Conservation (phyloP, 1,139 yeast genomes). For the Saccharomyces hybrid region DNA sequence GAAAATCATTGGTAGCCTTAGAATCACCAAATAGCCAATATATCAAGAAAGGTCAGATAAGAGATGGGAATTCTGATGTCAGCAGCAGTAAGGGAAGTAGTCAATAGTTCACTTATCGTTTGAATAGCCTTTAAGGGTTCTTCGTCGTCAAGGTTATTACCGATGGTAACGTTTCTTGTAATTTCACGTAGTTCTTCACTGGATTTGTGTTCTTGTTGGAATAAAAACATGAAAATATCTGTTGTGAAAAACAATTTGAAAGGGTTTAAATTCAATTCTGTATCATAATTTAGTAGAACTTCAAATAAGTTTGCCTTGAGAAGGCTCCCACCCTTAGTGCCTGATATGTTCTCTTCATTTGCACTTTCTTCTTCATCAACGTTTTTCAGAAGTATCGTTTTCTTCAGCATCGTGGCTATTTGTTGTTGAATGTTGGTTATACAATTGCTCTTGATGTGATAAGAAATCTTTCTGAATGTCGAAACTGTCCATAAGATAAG, state of each 20-base stretch:
- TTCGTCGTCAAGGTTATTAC: constrained; percentile 59
- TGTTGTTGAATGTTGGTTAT: constrained; percentile 18
- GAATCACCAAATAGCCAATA: constrained; percentile 76
- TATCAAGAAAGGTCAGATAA: constrained; percentile 67
- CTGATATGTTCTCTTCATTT: neutral
- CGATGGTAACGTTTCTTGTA: constrained; percentile 53
- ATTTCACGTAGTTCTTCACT: constrained; percentile 32
- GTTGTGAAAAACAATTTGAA: constrained; percentile 84
- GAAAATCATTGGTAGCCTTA: constrained; percentile 66
- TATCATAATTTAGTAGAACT: constrained; percentile 69
- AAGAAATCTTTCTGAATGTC: constrained; percentile 58
- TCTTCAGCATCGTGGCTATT: constrained; percentile 5
- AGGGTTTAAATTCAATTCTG: constrained; percentile 71
- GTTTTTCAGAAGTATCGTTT: neutral
- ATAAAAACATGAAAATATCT: constrained; percentile 53
- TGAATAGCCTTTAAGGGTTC: constrained; percentile 71
- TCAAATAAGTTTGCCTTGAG: constrained; percentile 47
- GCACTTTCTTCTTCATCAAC: neutral
- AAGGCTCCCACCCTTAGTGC: neutral
- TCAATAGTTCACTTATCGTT: constrained; percentile 68
- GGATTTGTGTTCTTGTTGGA: constrained; percentile 43
- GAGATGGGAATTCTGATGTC: constrained; percentile 78
- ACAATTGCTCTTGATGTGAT: constrained; percentile 52
- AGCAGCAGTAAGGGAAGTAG: constrained; percentile 52
- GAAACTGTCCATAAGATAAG: constrained; percentile 59